Evolutionary conservation across 345 rosid species (phyloP).

Genomic region (Raphanus sativus): DNA sequence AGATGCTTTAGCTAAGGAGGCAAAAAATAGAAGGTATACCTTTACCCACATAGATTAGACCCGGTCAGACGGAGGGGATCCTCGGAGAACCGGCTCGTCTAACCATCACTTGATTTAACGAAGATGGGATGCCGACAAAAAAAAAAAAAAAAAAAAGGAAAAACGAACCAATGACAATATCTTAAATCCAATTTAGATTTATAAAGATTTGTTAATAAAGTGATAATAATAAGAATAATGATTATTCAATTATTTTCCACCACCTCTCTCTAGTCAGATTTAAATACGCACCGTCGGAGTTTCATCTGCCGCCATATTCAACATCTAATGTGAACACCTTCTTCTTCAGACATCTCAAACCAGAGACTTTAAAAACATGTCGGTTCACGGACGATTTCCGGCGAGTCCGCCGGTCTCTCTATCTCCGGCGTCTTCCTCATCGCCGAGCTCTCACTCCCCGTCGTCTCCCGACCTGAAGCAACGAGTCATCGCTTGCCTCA

Average conservation of each 20-base stretch:
- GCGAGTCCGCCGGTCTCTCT: conserved; percentile 42
- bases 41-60: no score
- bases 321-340: conserved; percentile 34
- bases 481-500: conserved; percentile 75
- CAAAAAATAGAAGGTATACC: no score
- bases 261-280: conserved; percentile 17
- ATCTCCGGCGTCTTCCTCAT: conserved; percentile 35
- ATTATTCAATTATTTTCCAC: not conserved
- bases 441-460: conserved; percentile 30
- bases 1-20: no score
- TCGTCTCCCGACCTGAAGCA: conserved; percentile 57
- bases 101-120: no score
- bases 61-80: no score
- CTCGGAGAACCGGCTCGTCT: no score
- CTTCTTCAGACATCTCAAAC: not conserved
- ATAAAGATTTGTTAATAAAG: not conserved
- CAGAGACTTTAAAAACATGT: conserved; percentile 19
- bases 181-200: conserved; percentile 6
- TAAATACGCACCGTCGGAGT: conserved; percentile 26
- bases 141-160: not conserved
- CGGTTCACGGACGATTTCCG: conserved; percentile 25
- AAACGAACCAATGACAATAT: conserved; percentile 11
- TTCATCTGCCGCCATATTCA: conserved; percentile 40
- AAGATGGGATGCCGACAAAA: no score
- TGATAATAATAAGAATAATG: not conserved